Evolutionary conservation across 1,284 basidiomycete genomes (phyloP).

Genomic region (Leccinum pachyderme): DNA sequence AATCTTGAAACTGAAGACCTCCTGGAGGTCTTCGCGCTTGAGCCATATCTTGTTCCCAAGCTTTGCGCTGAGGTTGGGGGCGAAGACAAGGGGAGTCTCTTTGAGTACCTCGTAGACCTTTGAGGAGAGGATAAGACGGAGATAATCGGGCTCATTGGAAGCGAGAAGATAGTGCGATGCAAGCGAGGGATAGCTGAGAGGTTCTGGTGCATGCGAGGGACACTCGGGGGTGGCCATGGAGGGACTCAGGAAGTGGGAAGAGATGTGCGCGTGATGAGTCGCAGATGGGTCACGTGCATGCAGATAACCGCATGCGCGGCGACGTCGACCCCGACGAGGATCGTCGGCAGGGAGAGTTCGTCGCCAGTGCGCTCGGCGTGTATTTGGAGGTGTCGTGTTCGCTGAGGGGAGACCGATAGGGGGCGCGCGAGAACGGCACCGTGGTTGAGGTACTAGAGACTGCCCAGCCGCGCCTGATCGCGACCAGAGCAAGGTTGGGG

Average conservation of each 20-base stretch:
- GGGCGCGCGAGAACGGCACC: constrained; percentile 1
- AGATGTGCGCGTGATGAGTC: constrained; percentile 13
- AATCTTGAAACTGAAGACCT: constrained; percentile 99
- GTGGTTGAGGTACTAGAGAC: background rate
- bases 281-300: constrained; percentile 23
- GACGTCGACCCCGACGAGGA: constrained; percentile 7
- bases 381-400: background rate
- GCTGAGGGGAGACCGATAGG: constrained; percentile 6
- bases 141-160: constrained; percentile 85
- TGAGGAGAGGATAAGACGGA: constrained; percentile 88
- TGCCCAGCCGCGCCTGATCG: constrained; percentile 19
- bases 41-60: constrained; percentile 94
- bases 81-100: constrained; percentile 88
- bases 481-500: constrained; percentile 5
- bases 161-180: constrained; percentile 64
- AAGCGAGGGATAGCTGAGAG: constrained; percentile 65
- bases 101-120: constrained; percentile 94
- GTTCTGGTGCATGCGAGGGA: constrained; percentile 62
- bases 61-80: constrained; percentile 82
- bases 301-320: constrained; percentile 24
- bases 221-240: constrained; percentile 57
- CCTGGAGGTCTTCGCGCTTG: constrained; percentile 93
- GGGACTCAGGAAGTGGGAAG: constrained; percentile 2
- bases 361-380: constrained; percentile 5
- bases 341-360: constrained; percentile 11